Evolutionary conservation across 2,329 filamentous ascomycete species (phyloP).

Genomic region (Apiospora koreana): DNA sequence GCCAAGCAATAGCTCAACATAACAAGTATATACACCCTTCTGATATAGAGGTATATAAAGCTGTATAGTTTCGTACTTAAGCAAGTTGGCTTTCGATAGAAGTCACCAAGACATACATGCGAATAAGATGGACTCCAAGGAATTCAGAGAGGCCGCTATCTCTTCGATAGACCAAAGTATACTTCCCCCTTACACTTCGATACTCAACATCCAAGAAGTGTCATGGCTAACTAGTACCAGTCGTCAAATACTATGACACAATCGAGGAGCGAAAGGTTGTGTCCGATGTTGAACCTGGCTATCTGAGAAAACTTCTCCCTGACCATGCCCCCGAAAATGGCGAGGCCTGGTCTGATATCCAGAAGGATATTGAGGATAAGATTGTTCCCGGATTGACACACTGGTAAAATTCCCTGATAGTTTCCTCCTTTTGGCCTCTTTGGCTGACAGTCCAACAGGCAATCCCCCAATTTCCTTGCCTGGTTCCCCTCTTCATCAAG

Average conservation of each 20-base stretch:
- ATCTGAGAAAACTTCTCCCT: conserved; percentile 79
- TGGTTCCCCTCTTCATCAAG: conserved; percentile 86
- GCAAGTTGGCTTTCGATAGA: too few relatives aligned
- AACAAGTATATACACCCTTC: not conserved
- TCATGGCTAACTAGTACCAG: conserved; percentile 43
- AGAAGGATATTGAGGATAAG: conserved; percentile 78
- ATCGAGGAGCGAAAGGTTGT: conserved; percentile 72
- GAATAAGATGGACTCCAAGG: conserved; percentile 69
- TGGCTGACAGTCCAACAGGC: conserved; percentile 45
- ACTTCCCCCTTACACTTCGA: conserved; percentile 18
- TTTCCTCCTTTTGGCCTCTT: not conserved
- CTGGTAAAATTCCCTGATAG: conserved; percentile 51
- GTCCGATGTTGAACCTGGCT: conserved; percentile 79
- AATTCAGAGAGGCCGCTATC: conserved; percentile 77
- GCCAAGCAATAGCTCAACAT: not conserved
- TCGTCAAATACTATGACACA: conserved; percentile 81
- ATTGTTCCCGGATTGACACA: conserved; percentile 93
- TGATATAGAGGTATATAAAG: not conserved
- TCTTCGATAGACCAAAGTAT: conserved; percentile 81
- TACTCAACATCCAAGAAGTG: not conserved
- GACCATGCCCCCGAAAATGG: conserved; percentile 61
- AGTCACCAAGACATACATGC: not conserved
- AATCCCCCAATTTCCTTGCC: conserved; percentile 92
- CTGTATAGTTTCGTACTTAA: not conserved
- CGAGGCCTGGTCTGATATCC: conserved; percentile 78